Conservation (phyloP, 169 alveolate genomes). For the Besnoitia besnoiti region DNA sequence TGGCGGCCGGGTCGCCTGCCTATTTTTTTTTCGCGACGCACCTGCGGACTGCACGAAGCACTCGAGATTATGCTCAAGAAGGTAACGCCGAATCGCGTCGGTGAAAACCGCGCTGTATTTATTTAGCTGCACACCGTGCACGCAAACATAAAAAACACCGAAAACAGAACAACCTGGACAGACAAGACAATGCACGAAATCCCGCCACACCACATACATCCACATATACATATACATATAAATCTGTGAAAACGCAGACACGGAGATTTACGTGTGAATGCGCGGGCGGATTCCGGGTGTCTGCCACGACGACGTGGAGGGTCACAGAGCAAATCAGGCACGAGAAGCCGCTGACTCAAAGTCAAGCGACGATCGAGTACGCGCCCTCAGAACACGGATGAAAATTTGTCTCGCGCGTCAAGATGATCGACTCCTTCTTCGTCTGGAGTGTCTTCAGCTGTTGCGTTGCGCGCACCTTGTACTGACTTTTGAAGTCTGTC, state of each 20-base stretch:
- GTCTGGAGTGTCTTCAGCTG: too few relatives aligned
- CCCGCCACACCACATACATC: not conserved
- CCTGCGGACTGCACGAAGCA: not conserved
- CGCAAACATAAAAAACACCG: not conserved
- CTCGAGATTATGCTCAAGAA: not conserved
- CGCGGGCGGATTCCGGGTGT: not conserved
- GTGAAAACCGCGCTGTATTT: not conserved
- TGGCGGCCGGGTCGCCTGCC: too few relatives aligned
- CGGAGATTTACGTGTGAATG: not conserved
- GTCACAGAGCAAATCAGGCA: too few relatives aligned
- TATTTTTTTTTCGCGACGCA: too few relatives aligned
- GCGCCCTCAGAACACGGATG: too few relatives aligned
- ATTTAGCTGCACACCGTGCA: constrained; percentile 5
- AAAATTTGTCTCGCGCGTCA: too few relatives aligned
- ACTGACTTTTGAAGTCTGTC: constrained; percentile 6
- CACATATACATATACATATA: not conserved
- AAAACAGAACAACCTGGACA: not conserved
- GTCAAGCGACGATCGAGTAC: too few relatives aligned
- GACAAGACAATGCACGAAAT: not conserved
- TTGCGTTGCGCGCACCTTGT: not conserved
- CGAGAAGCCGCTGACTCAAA: too few relatives aligned
- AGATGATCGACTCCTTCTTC: too few relatives aligned
- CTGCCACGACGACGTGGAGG: too few relatives aligned
- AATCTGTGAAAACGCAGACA: not conserved
- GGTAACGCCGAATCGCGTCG: not conserved